Evolutionary conservation across 495 filamentous ascomycete genomes (phyloP), one percentile per base, ranked within the genome.

Genomic region (Aspergillus avenaceus): DNA sequence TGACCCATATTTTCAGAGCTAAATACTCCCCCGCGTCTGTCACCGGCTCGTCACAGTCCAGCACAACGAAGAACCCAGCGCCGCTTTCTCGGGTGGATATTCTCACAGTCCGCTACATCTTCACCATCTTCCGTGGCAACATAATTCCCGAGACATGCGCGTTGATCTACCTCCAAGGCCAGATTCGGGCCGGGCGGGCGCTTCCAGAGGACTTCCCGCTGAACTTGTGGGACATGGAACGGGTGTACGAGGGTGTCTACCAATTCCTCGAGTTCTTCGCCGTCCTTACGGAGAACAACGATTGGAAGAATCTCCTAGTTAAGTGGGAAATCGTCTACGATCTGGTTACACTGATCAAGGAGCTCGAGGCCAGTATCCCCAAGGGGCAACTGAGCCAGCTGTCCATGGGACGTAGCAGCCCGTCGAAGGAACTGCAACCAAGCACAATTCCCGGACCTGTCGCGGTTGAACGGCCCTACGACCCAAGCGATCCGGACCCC

Each of bases 201-300:
- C 66, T 81, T 16, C 82, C 85, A 0, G 83, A 88, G 53, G 91
- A 95, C 63, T 97, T 96, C 60, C 91, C 91, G 4, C 83, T 96
- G 32, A 93, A 97, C 56, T 79, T 91, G 25, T 97, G 91, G 91
- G 91, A 97, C 60, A 93, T 97, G 84, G 91, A 97, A 62, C 83
- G 91, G 14, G 90, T 86, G 37, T 87, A 87, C 56, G 84, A 97
- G 59, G 91, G 91, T 13, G 83, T 96, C 11, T 90, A 90, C 45
- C 90, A 96, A 63, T 95, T 91, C 65, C 78, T 97, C 6, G 90
- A 97, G 54, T 92, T 96, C 64, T 87, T 97, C 47, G 88, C 87
- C n/a, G 90, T 95, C 2, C 77, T 95, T 16, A 90, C 88, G 18
- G 90, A 96, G 54, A 85, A 81, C 60, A 80, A 79, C 47, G 74